A percentile compares a stretch with the other conserved stretches of the same genome.
phyloP scores from a whole-genome alignment of 345 rosid genomes.

The Abelmoschus esculentus region DNA sequence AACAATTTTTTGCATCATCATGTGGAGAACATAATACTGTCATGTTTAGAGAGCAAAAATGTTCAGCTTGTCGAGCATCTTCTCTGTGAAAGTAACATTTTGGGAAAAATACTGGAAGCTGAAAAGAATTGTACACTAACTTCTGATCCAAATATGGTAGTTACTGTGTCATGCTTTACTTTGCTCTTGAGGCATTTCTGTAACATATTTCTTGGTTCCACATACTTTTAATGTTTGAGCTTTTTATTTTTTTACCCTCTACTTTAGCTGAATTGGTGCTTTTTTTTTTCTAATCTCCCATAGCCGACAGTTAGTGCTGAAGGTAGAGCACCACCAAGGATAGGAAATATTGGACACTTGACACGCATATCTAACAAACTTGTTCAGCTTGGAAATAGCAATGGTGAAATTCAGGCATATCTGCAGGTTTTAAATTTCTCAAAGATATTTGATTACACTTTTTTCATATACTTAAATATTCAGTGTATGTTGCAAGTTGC shows the following conservation, averaged over 20 bases:
- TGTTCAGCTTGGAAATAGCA: conserved; percentile 61
- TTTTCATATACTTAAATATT: no score
- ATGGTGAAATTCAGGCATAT: conserved; percentile 45
- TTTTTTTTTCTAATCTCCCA: conserved; percentile 18
- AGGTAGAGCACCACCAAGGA: conserved; percentile 55
- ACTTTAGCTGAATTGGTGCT: conserved; percentile 5
- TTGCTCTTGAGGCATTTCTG: neutral
- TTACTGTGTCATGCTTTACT: neutral
- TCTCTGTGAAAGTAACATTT: conserved; percentile 62
- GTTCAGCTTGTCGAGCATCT: conserved; percentile 52
- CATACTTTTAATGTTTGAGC: conserved; percentile 7
- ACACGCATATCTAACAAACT: conserved; percentile 83
- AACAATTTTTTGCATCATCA: conserved; percentile 94
- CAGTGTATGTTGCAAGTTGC: conserved; percentile 6
- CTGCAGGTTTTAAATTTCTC: conserved; percentile 49
- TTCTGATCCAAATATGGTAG: conserved; percentile 57
- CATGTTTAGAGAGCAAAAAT: conserved; percentile 80
- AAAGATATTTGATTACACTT: no score
- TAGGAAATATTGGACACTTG: conserved; percentile 85
- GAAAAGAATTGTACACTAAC: conserved; percentile 46
- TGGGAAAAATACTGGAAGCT: conserved; percentile 65
- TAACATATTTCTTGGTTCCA: conserved; percentile 8
- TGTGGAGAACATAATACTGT: conserved; percentile 64
- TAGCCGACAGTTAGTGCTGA: conserved; percentile 76
- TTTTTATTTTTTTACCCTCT: neutral